Conservation (phyloP, 768 basidiomycete genomes). For the Mycena venus region DNA sequence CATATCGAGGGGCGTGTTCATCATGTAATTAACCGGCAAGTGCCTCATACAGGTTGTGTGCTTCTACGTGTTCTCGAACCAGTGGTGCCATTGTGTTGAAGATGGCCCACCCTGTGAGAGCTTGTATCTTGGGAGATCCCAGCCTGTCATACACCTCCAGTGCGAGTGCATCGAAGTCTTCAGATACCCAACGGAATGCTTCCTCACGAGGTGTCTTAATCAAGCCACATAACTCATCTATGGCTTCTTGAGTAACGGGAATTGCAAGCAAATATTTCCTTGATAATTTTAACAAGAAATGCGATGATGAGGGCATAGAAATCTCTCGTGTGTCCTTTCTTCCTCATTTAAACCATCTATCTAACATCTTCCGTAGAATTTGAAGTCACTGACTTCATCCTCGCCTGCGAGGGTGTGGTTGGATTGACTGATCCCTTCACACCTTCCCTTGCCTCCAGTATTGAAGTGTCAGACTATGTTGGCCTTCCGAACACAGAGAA, state of each 20-base stretch:
- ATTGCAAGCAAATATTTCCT: conserved; percentile 6
- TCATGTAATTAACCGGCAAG: not conserved
- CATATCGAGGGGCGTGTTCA: too few relatives aligned
- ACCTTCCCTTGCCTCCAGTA: not conserved
- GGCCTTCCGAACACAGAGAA: not conserved
- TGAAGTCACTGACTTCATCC: too few relatives aligned
- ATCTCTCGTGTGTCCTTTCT: not conserved
- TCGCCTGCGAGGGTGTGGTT: too few relatives aligned
- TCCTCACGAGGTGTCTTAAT: conserved; percentile 1
- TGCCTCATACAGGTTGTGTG: not conserved
- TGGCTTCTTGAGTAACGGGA: conserved; percentile 8
- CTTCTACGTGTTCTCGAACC: not conserved
- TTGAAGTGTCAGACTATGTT: not conserved
- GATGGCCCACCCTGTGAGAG: not conserved
- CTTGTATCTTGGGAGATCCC: not conserved
- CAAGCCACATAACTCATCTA: conserved; percentile 3
- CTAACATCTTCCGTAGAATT: not conserved
- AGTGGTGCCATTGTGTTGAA: not conserved
- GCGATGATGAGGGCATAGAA: not conserved
- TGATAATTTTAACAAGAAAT: not conserved
- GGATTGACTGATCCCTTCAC: not conserved
- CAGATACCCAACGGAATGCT: conserved; percentile 11
- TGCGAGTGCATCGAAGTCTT: conserved; percentile 37
- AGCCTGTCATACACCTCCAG: not conserved
- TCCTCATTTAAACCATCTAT: not conserved